phyloP scores from a whole-genome alignment of 441 rosid genomes.

The Adansonia grandidieri region DNA sequence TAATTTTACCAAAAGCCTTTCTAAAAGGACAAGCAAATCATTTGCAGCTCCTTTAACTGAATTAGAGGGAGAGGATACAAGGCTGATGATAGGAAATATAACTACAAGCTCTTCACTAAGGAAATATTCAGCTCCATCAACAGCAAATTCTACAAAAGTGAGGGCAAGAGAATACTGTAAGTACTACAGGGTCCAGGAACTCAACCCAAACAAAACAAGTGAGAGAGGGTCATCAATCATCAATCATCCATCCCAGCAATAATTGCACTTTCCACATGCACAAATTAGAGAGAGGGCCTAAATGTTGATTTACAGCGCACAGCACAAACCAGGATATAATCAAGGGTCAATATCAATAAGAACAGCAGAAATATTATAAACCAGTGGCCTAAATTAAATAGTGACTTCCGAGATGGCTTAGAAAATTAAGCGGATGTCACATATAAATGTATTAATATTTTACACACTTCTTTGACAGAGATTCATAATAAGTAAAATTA shows the following conservation, averaged over 20 bases:
- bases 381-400: background rate
- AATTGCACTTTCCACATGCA: background rate
- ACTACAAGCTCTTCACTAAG: conserved; percentile 70
- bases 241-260: background rate
- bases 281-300: background rate
- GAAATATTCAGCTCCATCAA: conserved; percentile 39
- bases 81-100: conserved; percentile 68
- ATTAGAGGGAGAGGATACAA: conserved; percentile 87
- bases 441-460: conserved; percentile 6
- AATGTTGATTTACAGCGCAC: conserved; percentile 8
- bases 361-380: conserved; percentile 5
- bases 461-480: background rate
- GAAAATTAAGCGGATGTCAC: background rate
- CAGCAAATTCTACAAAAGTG: conserved; percentile 47
- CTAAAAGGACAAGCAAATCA: conserved; percentile 72
- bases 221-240: background rate
- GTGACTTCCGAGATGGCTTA: background rate
- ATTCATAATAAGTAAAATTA: conserved; percentile 15
- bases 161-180: conserved; percentile 13
- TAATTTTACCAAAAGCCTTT: conserved; percentile 56
- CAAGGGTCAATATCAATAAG: background rate
- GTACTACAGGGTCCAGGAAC: background rate
- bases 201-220: conserved; percentile 8
- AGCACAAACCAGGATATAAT: background rate
- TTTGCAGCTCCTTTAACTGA: conserved; percentile 73